phyloP scores from a whole-genome alignment of 306 rosid genomes.

The Medicago arabica region DNA sequence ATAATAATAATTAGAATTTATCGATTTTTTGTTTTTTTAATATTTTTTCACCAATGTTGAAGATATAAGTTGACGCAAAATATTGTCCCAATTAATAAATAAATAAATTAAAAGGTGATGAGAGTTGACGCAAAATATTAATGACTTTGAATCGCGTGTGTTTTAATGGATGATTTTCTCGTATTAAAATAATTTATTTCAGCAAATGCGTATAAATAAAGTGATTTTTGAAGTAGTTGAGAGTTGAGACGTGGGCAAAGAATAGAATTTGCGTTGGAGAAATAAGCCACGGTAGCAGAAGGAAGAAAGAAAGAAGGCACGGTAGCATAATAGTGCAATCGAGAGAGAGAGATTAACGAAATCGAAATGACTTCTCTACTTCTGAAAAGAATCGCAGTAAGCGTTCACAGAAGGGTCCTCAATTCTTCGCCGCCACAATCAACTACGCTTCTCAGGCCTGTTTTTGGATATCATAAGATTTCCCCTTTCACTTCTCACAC shows the following conservation, averaged over 20 bases:
- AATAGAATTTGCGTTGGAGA: conserved; percentile 4
- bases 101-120: too few relatives aligned
- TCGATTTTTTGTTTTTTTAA: too few relatives aligned
- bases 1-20: too few relatives aligned
- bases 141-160: too few relatives aligned
- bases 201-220: too few relatives aligned
- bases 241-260: conserved; percentile 2
- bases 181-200: too few relatives aligned
- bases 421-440: conserved; percentile 40
- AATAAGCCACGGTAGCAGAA: conserved; percentile 27
- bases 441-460: conserved; percentile 35
- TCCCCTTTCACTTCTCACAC: conserved; percentile 48
- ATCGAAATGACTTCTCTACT: conserved; percentile 48
- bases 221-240: not conserved
- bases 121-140: too few relatives aligned
- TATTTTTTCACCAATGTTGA: too few relatives aligned
- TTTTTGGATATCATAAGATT: conserved; percentile 11
- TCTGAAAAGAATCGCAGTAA: conserved; percentile 43
- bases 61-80: too few relatives aligned
- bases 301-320: not conserved
- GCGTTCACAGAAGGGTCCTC: conserved; percentile 46
- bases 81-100: too few relatives aligned
- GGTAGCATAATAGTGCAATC: not conserved
- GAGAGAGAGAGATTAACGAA: not conserved
- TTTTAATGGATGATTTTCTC: too few relatives aligned